Base-by-base conservation (phyloP, 306 rosid genomes). In the Trichosanthes cucumerina region DNA sequence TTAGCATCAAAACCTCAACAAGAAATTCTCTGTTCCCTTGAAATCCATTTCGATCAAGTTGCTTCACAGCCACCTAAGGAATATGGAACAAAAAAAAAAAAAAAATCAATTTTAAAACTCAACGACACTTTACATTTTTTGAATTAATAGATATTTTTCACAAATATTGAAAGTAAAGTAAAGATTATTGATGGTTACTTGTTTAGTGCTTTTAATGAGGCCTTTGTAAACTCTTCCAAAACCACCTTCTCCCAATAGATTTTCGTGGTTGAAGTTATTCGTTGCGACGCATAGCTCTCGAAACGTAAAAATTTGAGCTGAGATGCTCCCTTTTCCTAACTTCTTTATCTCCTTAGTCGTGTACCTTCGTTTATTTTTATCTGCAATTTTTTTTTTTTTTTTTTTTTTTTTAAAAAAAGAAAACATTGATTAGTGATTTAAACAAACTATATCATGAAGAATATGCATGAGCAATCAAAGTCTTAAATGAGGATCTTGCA, bases 211-310 rank as follows among this genome's bases (percentile, higher is more conserved):
- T 63, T 82, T 80, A 60, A 93, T 66, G 59, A 62, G 50, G 71
- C 98, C 98, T 83, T 85, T 87, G 84, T 90, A 91, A 11, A 93
- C 98, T 57, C 94, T 88, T 31, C 97, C 96, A 79, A 91, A 93
- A 36, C 96, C 98, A 14, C 98, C 98, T 89, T 91, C 98, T 0
- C 98, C 98, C 11, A 93, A 76, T 77, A 91, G 81, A 39, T 89
- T 81, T 2, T 77, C 82, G 19, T 80, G 82, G 64, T 88, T 88
- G 83, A 93, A 93, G 76, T 91, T 87, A 66, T 86, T 81, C 15
- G 98, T 91, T 33, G 96, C 98, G 53, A 72, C 89, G 41, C 89
- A 87, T 58, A 93, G 85, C 80, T 93, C 97, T 1, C 85, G 81
- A 78, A 85, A 93, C 28, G 87, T 57, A 31, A 91, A 88, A 26